Conservation (phyloP, 768 basidiomycete genomes). For the Boletus rubropictus region DNA sequence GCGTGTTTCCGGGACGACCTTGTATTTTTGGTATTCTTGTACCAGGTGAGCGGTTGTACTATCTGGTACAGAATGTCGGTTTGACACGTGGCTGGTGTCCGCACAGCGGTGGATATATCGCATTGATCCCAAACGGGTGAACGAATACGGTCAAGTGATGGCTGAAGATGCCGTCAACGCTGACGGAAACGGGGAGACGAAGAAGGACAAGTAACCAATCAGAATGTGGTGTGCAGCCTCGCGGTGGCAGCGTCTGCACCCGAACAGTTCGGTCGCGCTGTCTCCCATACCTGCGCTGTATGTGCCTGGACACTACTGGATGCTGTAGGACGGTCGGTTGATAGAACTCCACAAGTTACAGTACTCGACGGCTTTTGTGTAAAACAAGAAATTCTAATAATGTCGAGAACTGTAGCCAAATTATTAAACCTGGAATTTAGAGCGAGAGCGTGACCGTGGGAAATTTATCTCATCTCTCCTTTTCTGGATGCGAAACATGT, state of each 20-base stretch:
- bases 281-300: slow-evolving; percentile 5
- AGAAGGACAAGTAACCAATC: slow-evolving; percentile 46
- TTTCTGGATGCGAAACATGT: slow-evolving; percentile 23
- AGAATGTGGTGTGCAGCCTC: slow-evolving; percentile 7
- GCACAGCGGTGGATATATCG: slow-evolving; percentile 93
- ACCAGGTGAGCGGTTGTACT: slow-evolving; percentile 58
- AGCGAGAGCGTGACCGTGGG: slow-evolving; percentile 19
- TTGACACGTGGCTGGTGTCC: slow-evolving; percentile 15
- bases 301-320: slow-evolving; percentile 1
- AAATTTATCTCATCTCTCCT: slow-evolving; percentile 24
- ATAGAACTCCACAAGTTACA: neutral
- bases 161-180: slow-evolving; percentile 39
- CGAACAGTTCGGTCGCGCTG: slow-evolving; percentile 5
- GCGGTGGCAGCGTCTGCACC: slow-evolving; percentile 2
- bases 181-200: slow-evolving; percentile 43
- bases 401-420: slow-evolving; percentile 7
- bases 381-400: slow-evolving; percentile 9
- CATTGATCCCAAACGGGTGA: slow-evolving; percentile 88
- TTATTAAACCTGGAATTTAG: slow-evolving; percentile 3
- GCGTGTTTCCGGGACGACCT: slow-evolving; percentile 88
- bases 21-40: slow-evolving; percentile 87
- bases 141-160: slow-evolving; percentile 92
- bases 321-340: neutral
- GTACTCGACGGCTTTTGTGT: neutral
- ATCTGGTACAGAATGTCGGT: slow-evolving; percentile 1